Evolutionary conservation across 495 filamentous ascomycete genomes (phyloP), one percentile per base, ranked within the genome.

Genomic region (Penicillium psychrofluorescens): DNA sequence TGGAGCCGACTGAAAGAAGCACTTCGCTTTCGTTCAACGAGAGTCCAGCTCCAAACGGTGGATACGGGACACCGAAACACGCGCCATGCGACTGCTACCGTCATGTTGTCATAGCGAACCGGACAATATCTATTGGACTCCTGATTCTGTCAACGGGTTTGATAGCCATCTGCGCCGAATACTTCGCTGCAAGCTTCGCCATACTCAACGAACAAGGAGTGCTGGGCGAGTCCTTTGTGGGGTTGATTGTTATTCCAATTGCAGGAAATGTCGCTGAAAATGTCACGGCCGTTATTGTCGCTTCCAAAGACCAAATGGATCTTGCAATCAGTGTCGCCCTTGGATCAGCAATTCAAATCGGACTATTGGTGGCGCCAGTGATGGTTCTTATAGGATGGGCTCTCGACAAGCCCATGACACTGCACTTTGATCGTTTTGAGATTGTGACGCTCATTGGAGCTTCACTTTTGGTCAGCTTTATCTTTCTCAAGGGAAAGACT

Each of bases 401-500:
- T 13, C 57, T 71, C 22, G 56, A 50, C 9, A 37, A 61, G 31
- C 56, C 56, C 4, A 67, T 72, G 68, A 54, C 61, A 4, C 49
- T 72, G 2, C 49, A 54, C 27, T 66, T 70, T 35, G 52, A 61
- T 12, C 51, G 48, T 2, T 71, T 71, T 37, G 55, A 71, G 47
- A 67, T 52, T 0, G 56, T 59, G 8, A 57, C 64, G 1, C 52
- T 70, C 33, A 22, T 22, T 6, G 22, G 22, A 22, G 22, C 60
- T 58, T 43, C 44, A 65, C 28, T 46, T 53, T 41, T 68, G 16
- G 57, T 63, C 7, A 63, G 41, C n/a, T 47, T 41, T 35, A 8
- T 61, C 35, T 37, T 88, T 13, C 58, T 84, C 45, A 81, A 86
- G 50, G 84, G 83, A 7, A 59, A 79, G 22, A 81, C 73, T 38